phyloP scores from a whole-genome alignment of 495 filamentous ascomycete species.

The Neurospora hispaniola region DNA sequence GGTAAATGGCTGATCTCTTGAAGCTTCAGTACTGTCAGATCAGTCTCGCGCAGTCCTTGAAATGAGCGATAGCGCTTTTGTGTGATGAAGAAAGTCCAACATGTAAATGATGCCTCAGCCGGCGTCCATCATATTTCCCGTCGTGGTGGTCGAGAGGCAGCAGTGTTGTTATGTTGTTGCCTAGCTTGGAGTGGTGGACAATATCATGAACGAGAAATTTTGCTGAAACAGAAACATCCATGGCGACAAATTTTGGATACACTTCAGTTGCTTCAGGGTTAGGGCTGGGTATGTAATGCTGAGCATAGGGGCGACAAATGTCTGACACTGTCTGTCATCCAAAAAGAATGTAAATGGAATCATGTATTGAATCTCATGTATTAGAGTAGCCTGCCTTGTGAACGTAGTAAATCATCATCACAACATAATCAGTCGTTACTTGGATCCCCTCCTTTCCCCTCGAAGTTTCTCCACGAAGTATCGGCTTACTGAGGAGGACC shows the following conservation, averaged over 20 bases:
- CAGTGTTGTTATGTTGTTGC: not conserved
- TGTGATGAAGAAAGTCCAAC: too few relatives aligned
- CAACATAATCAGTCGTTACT: not conserved
- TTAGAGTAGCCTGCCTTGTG: not conserved
- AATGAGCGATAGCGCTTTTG: not conserved
- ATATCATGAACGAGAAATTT: not conserved
- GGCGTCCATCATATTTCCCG: not conserved
- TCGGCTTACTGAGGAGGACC: constrained; percentile 26
- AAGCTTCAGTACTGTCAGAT: not conserved
- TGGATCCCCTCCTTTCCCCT: not conserved
- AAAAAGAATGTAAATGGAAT: not conserved
- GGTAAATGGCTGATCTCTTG: not conserved
- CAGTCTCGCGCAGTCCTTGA: not conserved
- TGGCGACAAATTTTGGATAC: not conserved
- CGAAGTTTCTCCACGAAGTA: not conserved
- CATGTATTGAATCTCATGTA: not conserved
- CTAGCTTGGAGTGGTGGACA: too few relatives aligned
- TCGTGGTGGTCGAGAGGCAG: not conserved
- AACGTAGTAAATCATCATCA: not conserved
- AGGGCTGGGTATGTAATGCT: not conserved
- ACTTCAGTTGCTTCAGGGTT: not conserved
- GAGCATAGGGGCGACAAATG: too few relatives aligned
- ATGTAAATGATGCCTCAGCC: not conserved
- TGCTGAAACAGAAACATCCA: not conserved
- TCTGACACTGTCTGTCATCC: not conserved